Base-by-base conservation (phyloP, 192 early-diverging fungal genomes). In the Entomortierella lignicola region DNA sequence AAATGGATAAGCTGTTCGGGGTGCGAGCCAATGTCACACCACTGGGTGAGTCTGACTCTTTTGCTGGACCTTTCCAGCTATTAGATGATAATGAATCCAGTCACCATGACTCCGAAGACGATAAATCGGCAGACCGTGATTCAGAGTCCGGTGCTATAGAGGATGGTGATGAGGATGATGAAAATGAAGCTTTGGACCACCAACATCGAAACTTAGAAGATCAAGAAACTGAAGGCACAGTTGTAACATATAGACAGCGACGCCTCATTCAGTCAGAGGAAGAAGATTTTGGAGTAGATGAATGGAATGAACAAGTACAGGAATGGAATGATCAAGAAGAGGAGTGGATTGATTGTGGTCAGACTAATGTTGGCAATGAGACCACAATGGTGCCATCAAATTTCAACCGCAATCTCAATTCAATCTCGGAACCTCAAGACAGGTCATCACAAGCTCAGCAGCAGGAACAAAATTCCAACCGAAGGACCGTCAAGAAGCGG, bases 1-100 rank as follows among this genome's bases (percentile, higher is more conserved):
- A 63, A 32, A 73, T 73, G 71, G 63, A 73, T 23, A 42, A 20
- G 15, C 43, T 73, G 3, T 73, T 66, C 60, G 41, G 63, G n/a
- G 12, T 25, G 17, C 39, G 23, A 23, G 25, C 47, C 12, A 52
- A 52, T 53, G 43, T 64, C 31, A 29, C 53, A 34, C 70, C 62
- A 1, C 23, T 59, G 42, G 25, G 1, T 8, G 37, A 55, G 29
- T 23, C 39, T 29, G 41, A 26, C 8, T 17, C 17, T 23, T 26
- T 27, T 32, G n/a, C 7, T 39, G n/a, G 18, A 21, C 63, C 18
- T 23, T 52, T 17, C 29, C 41, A 42, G 31, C 17, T 58, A 52
- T 17, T 15, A 39, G 59, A 27, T n/a, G 47, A 51, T 50, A 10
- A 51, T 54, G 11, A 30, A 25, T 31, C 31, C 17, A 27, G 53